Conservation (phyloP, 1,139 yeast genomes). For the Hyphopichia pseudoburtonii region DNA sequence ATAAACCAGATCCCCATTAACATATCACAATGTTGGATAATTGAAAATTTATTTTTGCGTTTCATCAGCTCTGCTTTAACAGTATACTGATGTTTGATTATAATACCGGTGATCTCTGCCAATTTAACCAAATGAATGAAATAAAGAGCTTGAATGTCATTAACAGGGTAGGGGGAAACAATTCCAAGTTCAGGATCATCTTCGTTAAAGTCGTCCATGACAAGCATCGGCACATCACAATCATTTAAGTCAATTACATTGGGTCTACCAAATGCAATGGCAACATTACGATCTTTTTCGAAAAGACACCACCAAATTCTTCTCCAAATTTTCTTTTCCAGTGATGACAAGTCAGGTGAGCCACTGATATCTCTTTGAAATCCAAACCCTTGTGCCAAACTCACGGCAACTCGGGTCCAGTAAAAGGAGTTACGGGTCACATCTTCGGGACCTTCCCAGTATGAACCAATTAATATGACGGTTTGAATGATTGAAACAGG, state of each 20-base stretch:
- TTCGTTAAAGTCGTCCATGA: constrained; percentile 62
- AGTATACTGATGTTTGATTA: constrained; percentile 69
- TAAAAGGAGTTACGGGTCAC: constrained; percentile 72
- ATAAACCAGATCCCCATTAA: constrained; percentile 80
- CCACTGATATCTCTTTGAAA: constrained; percentile 57
- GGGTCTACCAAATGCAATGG: constrained; percentile 81
- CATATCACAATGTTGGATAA: constrained; percentile 73
- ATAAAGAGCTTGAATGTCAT: constrained; percentile 51
- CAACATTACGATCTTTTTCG: constrained; percentile 67
- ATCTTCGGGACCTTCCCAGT: constrained; percentile 81
- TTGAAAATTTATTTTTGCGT: constrained; percentile 50
- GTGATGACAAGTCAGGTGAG: constrained; percentile 27
- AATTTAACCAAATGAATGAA: constrained; percentile 67
- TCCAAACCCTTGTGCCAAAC: constrained; percentile 79
- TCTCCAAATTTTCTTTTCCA: constrained; percentile 62
- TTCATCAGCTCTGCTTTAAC: constrained; percentile 63
- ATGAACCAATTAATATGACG: constrained; percentile 62
- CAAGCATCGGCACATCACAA: constrained; percentile 75
- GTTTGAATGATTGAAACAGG: constrained; percentile 68
- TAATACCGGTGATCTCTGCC: constrained; percentile 73
- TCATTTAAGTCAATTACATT: constrained; percentile 68
- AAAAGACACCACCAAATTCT: constrained; percentile 82
- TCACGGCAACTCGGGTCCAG: constrained; percentile 75
- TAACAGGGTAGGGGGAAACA: constrained; percentile 45
- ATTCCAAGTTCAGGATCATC: constrained; percentile 49